These are phyloP conservation scores for Hansenula anomala DNA, from an alignment of 1,139 yeast genomes.

Conservation along the genomic window DNA sequence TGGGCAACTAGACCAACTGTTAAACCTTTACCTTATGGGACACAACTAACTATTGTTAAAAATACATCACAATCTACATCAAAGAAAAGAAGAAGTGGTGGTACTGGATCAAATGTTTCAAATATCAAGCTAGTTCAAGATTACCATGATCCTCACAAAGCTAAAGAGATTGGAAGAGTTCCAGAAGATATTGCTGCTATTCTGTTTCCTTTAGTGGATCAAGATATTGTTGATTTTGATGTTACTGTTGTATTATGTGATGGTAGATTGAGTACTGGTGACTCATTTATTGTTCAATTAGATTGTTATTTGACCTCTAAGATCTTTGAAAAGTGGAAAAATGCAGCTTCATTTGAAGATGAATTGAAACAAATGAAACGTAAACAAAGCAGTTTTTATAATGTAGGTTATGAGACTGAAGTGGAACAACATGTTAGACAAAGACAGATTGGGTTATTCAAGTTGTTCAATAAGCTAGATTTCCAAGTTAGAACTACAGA, in stretches of 20 bases:
- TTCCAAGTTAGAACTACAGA: slow-evolving; percentile 20
- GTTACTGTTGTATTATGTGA: slow-evolving; percentile 59
- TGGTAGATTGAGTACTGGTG: slow-evolving; percentile 64
- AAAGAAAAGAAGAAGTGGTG: slow-evolving; percentile 23
- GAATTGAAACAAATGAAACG: slow-evolving; percentile 18
- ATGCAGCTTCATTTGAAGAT: slow-evolving; percentile 7
- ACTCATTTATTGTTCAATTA: slow-evolving; percentile 57
- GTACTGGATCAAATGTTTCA: slow-evolving; percentile 17
- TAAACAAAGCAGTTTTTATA: slow-evolving; percentile 8
- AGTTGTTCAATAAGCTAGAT: slow-evolving; percentile 49
- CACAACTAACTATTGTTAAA: slow-evolving; percentile 35
- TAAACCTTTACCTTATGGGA: slow-evolving; percentile 46
- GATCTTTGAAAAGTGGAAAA: slow-evolving; percentile 37
- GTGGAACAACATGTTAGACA: slow-evolving; percentile 49
- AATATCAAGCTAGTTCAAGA: slow-evolving; percentile 20
- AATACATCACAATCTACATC: slow-evolving; percentile 25
- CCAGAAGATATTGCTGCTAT: slow-evolving; percentile 71
- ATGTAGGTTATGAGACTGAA: slow-evolving; percentile 38
- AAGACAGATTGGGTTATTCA: slow-evolving; percentile 53
- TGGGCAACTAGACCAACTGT: slow-evolving; percentile 81
- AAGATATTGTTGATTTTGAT: slow-evolving; percentile 49
- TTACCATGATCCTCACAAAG: slow-evolving; percentile 17
- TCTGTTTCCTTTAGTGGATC: slow-evolving; percentile 60
- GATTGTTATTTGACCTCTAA: slow-evolving; percentile 52
- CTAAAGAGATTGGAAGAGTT: slow-evolving; percentile 70